Evolutionary conservation across 2,329 filamentous ascomycete species (phyloP), one percentile per base, ranked within the genome.

Genomic region (Neofusicoccum kwambonambiense): DNA sequence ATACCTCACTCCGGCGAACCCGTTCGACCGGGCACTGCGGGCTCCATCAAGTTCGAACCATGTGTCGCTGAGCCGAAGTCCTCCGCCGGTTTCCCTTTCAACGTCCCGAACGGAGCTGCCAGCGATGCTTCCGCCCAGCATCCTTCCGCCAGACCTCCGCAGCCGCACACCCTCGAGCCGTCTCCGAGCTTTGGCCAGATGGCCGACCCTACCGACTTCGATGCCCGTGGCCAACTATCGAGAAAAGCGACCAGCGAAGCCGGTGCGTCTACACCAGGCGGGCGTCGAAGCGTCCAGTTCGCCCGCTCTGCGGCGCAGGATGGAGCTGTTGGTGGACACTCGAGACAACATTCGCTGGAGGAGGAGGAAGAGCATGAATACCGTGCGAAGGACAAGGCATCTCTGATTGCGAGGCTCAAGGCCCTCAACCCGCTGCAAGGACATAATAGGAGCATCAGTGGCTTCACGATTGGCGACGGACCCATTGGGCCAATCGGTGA

Each of bases 331-430:
- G 69, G 76, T 19, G 75, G 81, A 19, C 86, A 88, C 68, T 86
- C 84, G 37, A 83, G 88, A 65, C 84, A 89, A 49, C 84, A 86
- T 39, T 92, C 90, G 3, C 85, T 85, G 79, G 87, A 90, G 35
- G 56, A 60, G 0, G 82, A 83, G 4, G 51, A 90, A 60, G 89
- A 75, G 65, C 70, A 66, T n/a, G 88, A 76, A 85, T 85, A 22
- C 12, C 49, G 50, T 44, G 69, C 70, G 64, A 72, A 83, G 84
- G 66, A 81, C 35, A 81, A 85, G 64, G 85, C 86, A 22, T 89
- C 89, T 27, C 84, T 96, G 68, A 92, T 96, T 77, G 89, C 89
- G 17, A 93, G 90, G 75, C 77, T 96, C 68, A 92, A 90, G 74
- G 89, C 91, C 3, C 80, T 96, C 64, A 85, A 83, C 11, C 80